phyloP scores from a whole-genome alignment of 768 basidiomycete species.

The Vararia minispora region DNA sequence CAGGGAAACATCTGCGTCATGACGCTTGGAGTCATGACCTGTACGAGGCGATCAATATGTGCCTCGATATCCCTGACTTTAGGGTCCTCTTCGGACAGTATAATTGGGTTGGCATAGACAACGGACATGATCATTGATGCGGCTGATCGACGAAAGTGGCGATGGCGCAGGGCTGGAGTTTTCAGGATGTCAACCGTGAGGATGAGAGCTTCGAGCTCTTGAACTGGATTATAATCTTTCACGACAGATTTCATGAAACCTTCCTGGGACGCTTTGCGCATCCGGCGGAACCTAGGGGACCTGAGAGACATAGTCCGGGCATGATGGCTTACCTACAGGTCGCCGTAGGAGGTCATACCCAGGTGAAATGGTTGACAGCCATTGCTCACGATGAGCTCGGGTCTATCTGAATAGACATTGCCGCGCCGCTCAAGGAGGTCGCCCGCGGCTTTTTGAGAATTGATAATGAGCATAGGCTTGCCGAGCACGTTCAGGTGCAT shows the following conservation, averaged over 20 bases:
- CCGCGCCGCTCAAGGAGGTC: conserved; percentile 39
- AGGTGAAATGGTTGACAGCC: conserved; percentile 10
- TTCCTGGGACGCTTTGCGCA: conserved; percentile 10
- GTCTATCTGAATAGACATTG: conserved; percentile 40
- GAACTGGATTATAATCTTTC: neutral
- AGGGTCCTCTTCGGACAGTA: conserved; percentile 7
- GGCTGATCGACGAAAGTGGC: conserved; percentile 11
- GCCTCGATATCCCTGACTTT: conserved; percentile 7
- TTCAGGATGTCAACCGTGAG: conserved; percentile 6
- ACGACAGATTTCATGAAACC: neutral
- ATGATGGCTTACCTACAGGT: conserved; percentile 5
- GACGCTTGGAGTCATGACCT: conserved; percentile 6
- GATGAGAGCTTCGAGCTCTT: conserved; percentile 5
- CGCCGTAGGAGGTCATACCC: conserved; percentile 8
- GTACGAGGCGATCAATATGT: conserved; percentile 9
- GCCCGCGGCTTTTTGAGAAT: conserved; percentile 28
- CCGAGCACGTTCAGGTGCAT: conserved; percentile 38
- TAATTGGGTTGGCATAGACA: conserved; percentile 8
- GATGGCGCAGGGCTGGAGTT: conserved; percentile 6
- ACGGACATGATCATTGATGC: conserved; percentile 13
- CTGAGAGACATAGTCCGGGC: too few relatives aligned
- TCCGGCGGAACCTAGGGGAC: conserved; percentile 13
- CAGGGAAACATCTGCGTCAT: conserved; percentile 11
- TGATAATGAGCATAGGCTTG: conserved; percentile 34
- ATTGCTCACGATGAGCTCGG: conserved; percentile 18